Base-by-base conservation (phyloP, 805 yeast species). In the Wickerhamomyces subpelliculosus region DNA sequence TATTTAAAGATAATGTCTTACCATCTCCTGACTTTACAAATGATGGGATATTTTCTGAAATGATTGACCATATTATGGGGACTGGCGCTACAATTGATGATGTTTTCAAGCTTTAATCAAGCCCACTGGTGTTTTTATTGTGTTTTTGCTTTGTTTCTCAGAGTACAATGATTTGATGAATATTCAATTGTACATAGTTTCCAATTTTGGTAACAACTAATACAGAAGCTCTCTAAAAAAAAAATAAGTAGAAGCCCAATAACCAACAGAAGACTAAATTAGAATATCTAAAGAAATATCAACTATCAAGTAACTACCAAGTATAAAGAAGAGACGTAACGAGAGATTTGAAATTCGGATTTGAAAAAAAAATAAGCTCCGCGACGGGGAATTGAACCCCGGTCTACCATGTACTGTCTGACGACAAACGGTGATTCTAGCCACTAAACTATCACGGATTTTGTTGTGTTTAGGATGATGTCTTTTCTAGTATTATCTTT, bases 11-110 rank as follows among this genome's bases (percentile, higher is more conserved):
- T 12, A 27, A 21, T 19, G 39, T 34, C 8, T 37, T 29, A 18
- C 32, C 32, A 19, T 31, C 27, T 22, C n/a, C 35, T 4, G 25
- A n/a, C 7, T 10, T 40, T 20, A 16, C 24, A 3, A 42, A 43
- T 8, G 44, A 43, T 12, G 44, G 40, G 20, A 31, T 36, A 27
- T 41, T 41, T 23, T 34, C 32, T 5, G 35, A 29, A 4, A 24
- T 43, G 23, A 17, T 43, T 18, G 32, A 29, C 11, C 32, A 19
- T 5, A 12, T 29, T 5, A 29, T 29, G 32, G 32, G 22, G 12
- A 18, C 32, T 6, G 19, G 11, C 12, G 32, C 32, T 10, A 29
- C 32, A 3, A 22, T 29, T 17, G 32, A 29, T 10, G 32, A 29
- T 29, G 32, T 29, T 9, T 29, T 29, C 16, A 6, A 13, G 5